Evolutionary conservation across 2,329 filamentous ascomycete genomes (phyloP).

Genomic region (Gaeumannomyces sp.): DNA sequence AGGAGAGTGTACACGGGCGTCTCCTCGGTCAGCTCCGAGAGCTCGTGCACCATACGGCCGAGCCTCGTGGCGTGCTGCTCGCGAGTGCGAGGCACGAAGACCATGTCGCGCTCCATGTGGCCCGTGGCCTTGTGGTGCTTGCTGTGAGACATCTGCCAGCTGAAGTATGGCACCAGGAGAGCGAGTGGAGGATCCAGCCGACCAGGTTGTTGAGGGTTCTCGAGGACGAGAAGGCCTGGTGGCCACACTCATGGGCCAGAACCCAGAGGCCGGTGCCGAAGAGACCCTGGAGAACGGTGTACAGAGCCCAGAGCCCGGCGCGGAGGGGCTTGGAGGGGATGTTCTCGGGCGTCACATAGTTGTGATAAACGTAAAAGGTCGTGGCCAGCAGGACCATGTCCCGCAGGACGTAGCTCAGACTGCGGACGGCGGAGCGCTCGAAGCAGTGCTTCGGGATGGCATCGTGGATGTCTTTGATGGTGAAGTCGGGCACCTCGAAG

Average conservation of each 20-base stretch:
- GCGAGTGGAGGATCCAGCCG: slow-evolving; percentile 87
- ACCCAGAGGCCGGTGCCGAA: slow-evolving; percentile 96
- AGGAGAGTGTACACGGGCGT: slow-evolving; percentile 76
- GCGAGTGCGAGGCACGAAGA: slow-evolving; percentile 91
- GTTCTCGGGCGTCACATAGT: slow-evolving; percentile 77
- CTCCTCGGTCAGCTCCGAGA: slow-evolving; percentile 88
- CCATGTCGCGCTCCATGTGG: slow-evolving; percentile 97
- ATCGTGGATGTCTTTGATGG: slow-evolving; percentile 94
- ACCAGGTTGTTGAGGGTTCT: slow-evolving; percentile 85
- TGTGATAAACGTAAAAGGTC: slow-evolving; percentile 86
- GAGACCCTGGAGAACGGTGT: slow-evolving; percentile 80
- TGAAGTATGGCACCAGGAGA: slow-evolving; percentile 90
- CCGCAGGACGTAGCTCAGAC: slow-evolving; percentile 77
- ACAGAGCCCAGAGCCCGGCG: slow-evolving; percentile 55
- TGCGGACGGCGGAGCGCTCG: slow-evolving; percentile 70
- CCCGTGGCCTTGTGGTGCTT: slow-evolving; percentile 99
- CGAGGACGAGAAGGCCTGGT: slow-evolving; percentile 93
- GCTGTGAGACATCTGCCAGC: slow-evolving; percentile 98
- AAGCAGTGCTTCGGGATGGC: slow-evolving; percentile 98
- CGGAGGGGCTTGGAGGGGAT: slow-evolving; percentile 66
- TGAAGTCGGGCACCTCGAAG: slow-evolving; percentile 90
- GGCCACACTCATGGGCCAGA: slow-evolving; percentile 94
- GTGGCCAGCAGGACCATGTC: slow-evolving; percentile 66
- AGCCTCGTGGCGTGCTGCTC: slow-evolving; percentile 71
- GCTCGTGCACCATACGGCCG: slow-evolving; percentile 70